Base-by-base conservation (phyloP, 345 rosid genomes). In the Cardiospermum halicacabum region DNA sequence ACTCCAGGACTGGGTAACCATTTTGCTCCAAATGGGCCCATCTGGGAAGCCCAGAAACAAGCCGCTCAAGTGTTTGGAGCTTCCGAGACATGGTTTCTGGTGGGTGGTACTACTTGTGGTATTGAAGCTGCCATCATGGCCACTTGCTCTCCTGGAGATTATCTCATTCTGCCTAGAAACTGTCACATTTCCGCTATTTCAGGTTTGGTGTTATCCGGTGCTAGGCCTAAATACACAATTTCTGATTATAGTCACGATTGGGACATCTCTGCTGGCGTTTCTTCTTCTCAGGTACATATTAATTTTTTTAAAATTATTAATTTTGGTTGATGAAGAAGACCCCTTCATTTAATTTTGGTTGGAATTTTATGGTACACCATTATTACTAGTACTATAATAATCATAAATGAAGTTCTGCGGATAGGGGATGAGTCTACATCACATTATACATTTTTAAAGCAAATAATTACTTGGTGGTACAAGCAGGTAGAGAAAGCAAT, bases 61-160 rank as follows among this genome's bases (percentile, higher is more conserved):
- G 90, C 87, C 11, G 74, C 90, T 1, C 43, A 76, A 60, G 57
- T 85, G 63, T 85, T 85, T 69, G 90, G 90, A 31, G 61, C 90
- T 42, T 72, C 62, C 2, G 80, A 85, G 64, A 85, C 89, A 26
- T 82, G 89, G 89, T 85, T 82, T 68, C 83, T 82, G 64, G 84
- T 85, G 13, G 89, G 89, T 58, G 89, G 87, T 56, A 78, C 82
- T 34, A 85, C 89, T 18, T 85, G 87, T 22, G 87, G 89, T 37
- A 81, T 82, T 55, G 85, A 80, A 42, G 87, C 89, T 24, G 80
- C 89, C 28, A 63, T 85, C 24, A 67, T 85, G 84, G 80, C 83
- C 24, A 85, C 85, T 47, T 85, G 87, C 53, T 80, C 79, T 7
- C 87, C 87, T 3, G 85, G 89, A 49, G 79, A 82, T 24, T 65